phyloP scores from a whole-genome alignment of 768 basidiomycete genomes.

The Favolaschia claudopus region DNA sequence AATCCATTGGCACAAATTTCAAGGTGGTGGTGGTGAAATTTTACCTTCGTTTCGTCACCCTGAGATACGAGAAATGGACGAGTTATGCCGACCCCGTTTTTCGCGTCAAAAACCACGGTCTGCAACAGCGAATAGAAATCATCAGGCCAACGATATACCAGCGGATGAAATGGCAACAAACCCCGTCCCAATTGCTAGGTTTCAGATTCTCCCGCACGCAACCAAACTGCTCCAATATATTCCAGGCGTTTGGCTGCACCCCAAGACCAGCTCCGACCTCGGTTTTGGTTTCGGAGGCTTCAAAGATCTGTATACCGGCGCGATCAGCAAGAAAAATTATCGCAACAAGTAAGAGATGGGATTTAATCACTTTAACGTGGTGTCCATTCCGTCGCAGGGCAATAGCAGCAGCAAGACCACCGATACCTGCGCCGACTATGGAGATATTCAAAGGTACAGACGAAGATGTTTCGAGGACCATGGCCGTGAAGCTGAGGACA shows the following conservation, averaged over 20 bases:
- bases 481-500: too few species aligned
- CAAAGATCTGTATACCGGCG: slow-evolving; percentile 6
- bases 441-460: background rate
- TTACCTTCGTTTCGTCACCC: background rate
- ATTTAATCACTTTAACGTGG: slow-evolving; percentile 7
- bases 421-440: too few species aligned
- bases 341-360: background rate
- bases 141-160: background rate
- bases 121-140: background rate
- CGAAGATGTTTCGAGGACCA: too few species aligned
- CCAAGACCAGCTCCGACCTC: slow-evolving; percentile 19
- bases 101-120: background rate
- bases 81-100: background rate
- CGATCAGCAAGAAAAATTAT: background rate
- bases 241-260: slow-evolving; percentile 4
- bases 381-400: slow-evolving; percentile 11
- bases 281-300: slow-evolving; percentile 3
- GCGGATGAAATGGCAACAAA: background rate
- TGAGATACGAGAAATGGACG: background rate
- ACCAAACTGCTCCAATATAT: slow-evolving; percentile 9
- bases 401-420: slow-evolving; percentile 3
- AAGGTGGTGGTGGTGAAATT: background rate
- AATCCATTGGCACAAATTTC: background rate
- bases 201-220: background rate
- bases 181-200: background rate